These are phyloP conservation scores for Paecilomyces formosus DNA, from an alignment of 2,329 filamentous ascomycete species.

Conservation along the genomic window DNA sequence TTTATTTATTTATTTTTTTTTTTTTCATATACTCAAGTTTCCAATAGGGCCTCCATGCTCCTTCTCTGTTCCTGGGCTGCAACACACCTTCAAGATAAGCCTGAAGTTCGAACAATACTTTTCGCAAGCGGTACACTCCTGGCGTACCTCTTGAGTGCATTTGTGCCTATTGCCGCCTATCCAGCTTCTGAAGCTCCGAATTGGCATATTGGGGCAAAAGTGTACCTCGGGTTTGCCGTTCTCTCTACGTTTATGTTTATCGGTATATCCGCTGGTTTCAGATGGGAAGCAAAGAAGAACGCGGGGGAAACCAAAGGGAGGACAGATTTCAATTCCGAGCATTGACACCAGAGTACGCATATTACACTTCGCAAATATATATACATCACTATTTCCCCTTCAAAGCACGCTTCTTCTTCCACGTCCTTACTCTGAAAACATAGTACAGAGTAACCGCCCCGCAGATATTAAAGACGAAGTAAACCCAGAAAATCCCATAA, in stretches of 20 bases:
- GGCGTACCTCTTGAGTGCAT: background rate
- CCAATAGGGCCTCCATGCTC: background rate
- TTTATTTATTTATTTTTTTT: too few relatives aligned
- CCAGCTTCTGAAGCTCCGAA: background rate
- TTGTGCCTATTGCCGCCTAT: background rate
- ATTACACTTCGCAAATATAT: too few relatives aligned
- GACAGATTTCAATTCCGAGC: too few relatives aligned
- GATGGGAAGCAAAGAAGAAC: background rate
- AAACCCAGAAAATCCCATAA: slow-evolving; percentile 49
- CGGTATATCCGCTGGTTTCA: background rate
- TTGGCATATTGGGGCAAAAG: background rate
- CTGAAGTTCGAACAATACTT: background rate
- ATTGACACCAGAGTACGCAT: too few relatives aligned
- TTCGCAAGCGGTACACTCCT: background rate
- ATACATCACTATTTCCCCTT: background rate
- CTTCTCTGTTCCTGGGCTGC: background rate
- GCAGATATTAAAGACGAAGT: slow-evolving; percentile 44
- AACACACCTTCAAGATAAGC: background rate
- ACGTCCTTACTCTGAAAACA: background rate
- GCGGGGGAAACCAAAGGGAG: background rate
- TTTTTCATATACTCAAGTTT: background rate
- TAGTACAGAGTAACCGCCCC: slow-evolving; percentile 46
- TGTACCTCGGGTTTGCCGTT: background rate
- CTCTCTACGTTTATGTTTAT: background rate
- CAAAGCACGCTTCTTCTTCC: background rate